These are phyloP conservation scores for Penicillium rolfsii DNA, from an alignment of 2,329 filamentous ascomycete species.

Conservation along the genomic window DNA sequence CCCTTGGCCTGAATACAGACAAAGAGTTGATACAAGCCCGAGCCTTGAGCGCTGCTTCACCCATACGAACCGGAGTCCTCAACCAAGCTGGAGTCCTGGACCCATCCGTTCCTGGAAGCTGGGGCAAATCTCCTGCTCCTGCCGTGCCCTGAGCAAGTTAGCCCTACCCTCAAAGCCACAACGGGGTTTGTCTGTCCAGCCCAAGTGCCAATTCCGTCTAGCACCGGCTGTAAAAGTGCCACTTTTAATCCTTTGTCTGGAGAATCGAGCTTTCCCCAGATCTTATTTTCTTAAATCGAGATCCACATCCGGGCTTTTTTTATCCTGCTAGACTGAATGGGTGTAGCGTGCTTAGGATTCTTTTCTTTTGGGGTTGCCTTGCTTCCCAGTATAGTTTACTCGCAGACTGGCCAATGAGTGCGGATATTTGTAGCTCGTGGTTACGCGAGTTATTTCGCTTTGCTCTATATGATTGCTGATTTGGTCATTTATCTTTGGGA, in stretches of 20 bases:
- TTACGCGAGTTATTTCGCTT: too few species aligned
- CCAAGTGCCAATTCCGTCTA: slow-evolving; percentile 13
- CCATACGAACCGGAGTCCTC: neutral
- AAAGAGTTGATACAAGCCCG: neutral
- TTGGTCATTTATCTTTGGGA: too few species aligned
- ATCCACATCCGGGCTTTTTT: slow-evolving; percentile 19
- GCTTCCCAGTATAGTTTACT: neutral
- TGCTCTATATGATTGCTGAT: too few species aligned
- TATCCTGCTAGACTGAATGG: slow-evolving; percentile 17
- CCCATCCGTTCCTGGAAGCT: slow-evolving; percentile 13
- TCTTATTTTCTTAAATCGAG: slow-evolving; percentile 12
- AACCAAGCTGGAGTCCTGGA: neutral
- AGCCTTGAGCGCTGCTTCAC: neutral
- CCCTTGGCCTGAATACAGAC: neutral
- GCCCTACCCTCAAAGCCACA: slow-evolving; percentile 23
- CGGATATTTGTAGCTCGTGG: neutral
- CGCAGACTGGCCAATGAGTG: slow-evolving; percentile 6
- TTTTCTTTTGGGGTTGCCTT: neutral
- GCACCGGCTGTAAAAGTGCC: slow-evolving; percentile 19
- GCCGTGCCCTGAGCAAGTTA: slow-evolving; percentile 11
- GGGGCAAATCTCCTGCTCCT: slow-evolving; percentile 2
- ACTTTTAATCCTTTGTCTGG: slow-evolving; percentile 8
- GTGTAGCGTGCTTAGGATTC: slow-evolving; percentile 20
- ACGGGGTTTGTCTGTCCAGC: slow-evolving; percentile 15
- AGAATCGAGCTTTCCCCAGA: slow-evolving; percentile 25